Evolutionary conservation across 345 rosid species (phyloP).

Genomic region (Bruguiera parviflora): DNA sequence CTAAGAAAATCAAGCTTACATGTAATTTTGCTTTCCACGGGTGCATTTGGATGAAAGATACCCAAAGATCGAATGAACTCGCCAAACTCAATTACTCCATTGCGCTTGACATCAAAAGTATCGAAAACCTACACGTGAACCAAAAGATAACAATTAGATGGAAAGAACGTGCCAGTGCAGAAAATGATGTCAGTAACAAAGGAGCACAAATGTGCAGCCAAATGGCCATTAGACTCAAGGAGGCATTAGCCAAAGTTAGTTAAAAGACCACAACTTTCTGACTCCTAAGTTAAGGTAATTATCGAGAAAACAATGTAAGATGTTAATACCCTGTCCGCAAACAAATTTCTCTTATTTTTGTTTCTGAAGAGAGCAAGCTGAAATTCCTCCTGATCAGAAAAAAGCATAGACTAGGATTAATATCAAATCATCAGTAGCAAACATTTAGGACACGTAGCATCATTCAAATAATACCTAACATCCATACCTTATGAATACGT

Average conservation of each 20-base stretch:
- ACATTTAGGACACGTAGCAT: background rate
- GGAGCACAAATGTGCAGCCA: too few species aligned
- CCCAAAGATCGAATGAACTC: slow-evolving; percentile 87
- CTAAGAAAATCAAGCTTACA: slow-evolving; percentile 40
- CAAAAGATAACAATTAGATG: slow-evolving; percentile 2
- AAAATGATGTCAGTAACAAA: too few species aligned
- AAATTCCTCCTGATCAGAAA: slow-evolving; percentile 66
- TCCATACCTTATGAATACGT: slow-evolving; percentile 77
- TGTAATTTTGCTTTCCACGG: slow-evolving; percentile 53
- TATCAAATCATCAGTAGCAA: background rate
- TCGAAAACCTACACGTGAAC: slow-evolving; percentile 56
- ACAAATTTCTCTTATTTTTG: slow-evolving; percentile 65
- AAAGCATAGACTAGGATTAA: background rate
- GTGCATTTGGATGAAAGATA: slow-evolving; percentile 78
- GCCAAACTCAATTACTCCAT: slow-evolving; percentile 88
- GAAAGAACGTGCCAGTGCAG: background rate
- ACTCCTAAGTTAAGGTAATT: too few species aligned
- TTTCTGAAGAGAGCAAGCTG: slow-evolving; percentile 88
- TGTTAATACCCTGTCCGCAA: slow-evolving; percentile 71
- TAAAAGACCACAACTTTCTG: too few species aligned
- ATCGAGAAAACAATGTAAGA: too few species aligned
- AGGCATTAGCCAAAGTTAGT: background rate
- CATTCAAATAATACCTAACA: background rate
- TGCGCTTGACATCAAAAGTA: slow-evolving; percentile 79
- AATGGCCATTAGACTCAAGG: too few species aligned